Conservation (phyloP, 1,284 basidiomycete genomes). For the Mycosarcoma maydis region DNA sequence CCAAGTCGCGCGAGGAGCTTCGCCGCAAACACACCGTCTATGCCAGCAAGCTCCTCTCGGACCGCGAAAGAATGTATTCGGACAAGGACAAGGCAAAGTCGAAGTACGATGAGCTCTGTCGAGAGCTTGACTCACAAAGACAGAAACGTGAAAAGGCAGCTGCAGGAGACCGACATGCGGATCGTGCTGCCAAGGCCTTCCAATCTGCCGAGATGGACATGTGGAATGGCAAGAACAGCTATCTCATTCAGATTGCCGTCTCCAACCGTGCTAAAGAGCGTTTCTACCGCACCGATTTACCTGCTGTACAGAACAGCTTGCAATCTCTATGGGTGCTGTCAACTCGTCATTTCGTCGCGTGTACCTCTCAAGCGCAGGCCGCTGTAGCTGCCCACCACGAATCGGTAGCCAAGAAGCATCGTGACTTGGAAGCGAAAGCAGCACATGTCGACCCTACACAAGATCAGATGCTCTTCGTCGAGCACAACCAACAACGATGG, state of each 20-base stretch:
- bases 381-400: slow-evolving; percentile 29
- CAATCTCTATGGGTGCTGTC: slow-evolving; percentile 51
- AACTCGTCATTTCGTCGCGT: slow-evolving; percentile 22
- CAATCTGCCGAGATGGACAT: slow-evolving; percentile 47
- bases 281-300: slow-evolving; percentile 47
- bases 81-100: slow-evolving; percentile 50
- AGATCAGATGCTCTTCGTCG: slow-evolving; percentile 42
- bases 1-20: slow-evolving; percentile 35
- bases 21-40: slow-evolving; percentile 46
- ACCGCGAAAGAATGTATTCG: slow-evolving; percentile 48
- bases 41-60: slow-evolving; percentile 39
- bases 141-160: slow-evolving; percentile 52
- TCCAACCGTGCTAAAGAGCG: slow-evolving; percentile 46
- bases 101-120: slow-evolving; percentile 56
- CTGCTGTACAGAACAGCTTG: slow-evolving; percentile 35
- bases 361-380: slow-evolving; percentile 15
- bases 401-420: slow-evolving; percentile 18
- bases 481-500: slow-evolving; percentile 50
- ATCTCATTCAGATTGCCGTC: slow-evolving; percentile 47
- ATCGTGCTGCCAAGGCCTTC: slow-evolving; percentile 46
- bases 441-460: slow-evolving; percentile 18
- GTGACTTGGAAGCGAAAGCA: slow-evolving; percentile 16
- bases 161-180: slow-evolving; percentile 44
- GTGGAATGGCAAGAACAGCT: slow-evolving; percentile 54
- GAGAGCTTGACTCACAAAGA: slow-evolving; percentile 47